These are phyloP conservation scores for Monosporascus sp. DNA, from an alignment of 2,329 filamentous ascomycete genomes.

Conservation along the genomic window DNA sequence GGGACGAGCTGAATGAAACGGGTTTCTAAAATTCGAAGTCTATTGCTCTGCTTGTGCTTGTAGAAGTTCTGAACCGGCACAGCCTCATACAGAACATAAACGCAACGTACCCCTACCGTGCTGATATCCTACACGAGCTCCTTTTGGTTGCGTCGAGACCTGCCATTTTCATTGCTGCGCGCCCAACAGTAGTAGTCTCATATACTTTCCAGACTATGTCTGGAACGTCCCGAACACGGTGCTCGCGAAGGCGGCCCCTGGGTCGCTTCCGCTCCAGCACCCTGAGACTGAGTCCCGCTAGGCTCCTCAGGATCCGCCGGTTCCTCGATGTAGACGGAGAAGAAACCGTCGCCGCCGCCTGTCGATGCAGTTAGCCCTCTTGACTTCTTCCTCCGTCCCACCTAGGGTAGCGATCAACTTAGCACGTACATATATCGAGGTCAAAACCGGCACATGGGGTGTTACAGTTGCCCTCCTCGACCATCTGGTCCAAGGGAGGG, in stretches of 20 bases:
- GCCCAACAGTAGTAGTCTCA: too few relatives aligned
- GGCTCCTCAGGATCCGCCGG: background rate
- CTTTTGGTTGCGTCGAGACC: too few relatives aligned
- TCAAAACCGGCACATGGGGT: conserved; percentile 8
- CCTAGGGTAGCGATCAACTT: background rate
- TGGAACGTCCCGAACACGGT: too few relatives aligned
- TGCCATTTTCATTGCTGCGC: too few relatives aligned
- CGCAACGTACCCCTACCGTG: too few relatives aligned
- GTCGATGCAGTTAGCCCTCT: background rate
- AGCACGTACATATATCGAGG: conserved; percentile 6
- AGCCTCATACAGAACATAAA: too few relatives aligned
- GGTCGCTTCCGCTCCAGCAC: background rate
- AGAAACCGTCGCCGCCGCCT: conserved; percentile 11
- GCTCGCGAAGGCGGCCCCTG: too few relatives aligned
- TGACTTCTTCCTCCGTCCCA: background rate
- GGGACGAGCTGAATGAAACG: conserved; percentile 19
- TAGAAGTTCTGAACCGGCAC: background rate
- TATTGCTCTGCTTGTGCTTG: background rate
- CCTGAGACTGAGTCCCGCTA: conserved; percentile 1
- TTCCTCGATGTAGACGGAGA: conserved; percentile 5
- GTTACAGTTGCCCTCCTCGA: conserved; percentile 12
- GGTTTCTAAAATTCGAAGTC: background rate
- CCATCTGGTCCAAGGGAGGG: conserved; percentile 4
- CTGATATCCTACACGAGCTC: too few relatives aligned
- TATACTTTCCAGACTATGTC: too few relatives aligned